Evolutionary conservation across 441 rosid species (phyloP).

Genomic region (Capsella rubella): DNA sequence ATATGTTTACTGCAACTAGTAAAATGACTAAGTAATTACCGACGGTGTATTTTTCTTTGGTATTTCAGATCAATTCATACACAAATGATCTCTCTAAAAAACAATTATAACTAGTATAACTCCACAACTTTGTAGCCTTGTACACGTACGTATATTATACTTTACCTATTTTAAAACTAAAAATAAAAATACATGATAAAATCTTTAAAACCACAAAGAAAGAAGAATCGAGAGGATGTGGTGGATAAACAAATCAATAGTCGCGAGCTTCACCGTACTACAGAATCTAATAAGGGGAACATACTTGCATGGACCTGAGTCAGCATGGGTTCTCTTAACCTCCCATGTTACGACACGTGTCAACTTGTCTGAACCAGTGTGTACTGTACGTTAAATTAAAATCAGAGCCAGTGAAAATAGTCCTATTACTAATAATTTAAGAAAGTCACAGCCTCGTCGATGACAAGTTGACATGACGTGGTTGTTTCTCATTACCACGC

Average conservation of each 20-base stretch:
- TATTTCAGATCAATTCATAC: background rate
- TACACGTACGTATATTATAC: background rate
- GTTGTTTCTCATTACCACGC: slow-evolving; percentile 35
- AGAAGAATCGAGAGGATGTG: background rate
- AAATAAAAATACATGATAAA: background rate
- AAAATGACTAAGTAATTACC: background rate
- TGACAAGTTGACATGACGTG: slow-evolving; percentile 40
- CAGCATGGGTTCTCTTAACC: slow-evolving; percentile 41
- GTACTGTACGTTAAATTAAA: background rate
- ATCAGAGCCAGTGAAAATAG: slow-evolving; percentile 1
- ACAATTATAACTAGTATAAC: background rate
- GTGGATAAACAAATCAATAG: slow-evolving; percentile 8
- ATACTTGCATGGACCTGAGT: slow-evolving; percentile 51
- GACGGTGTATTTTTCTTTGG: background rate
- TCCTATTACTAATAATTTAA: background rate
- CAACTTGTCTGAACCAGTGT: slow-evolving; percentile 27
- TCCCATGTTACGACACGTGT: slow-evolving; percentile 32
- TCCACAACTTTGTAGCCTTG: background rate
- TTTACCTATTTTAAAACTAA: background rate
- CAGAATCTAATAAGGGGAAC: slow-evolving; percentile 13
- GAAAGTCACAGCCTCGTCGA: background rate
- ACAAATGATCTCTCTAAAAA: background rate
- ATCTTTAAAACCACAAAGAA: background rate
- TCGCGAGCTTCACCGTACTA: slow-evolving; percentile 2
- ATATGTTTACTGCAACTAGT: background rate